Percentiles rank a stretch among this genome's conserved stretches.
phyloP scores from a whole-genome alignment of 2,329 filamentous ascomycete species.

The Alternaria ventricosa region DNA sequence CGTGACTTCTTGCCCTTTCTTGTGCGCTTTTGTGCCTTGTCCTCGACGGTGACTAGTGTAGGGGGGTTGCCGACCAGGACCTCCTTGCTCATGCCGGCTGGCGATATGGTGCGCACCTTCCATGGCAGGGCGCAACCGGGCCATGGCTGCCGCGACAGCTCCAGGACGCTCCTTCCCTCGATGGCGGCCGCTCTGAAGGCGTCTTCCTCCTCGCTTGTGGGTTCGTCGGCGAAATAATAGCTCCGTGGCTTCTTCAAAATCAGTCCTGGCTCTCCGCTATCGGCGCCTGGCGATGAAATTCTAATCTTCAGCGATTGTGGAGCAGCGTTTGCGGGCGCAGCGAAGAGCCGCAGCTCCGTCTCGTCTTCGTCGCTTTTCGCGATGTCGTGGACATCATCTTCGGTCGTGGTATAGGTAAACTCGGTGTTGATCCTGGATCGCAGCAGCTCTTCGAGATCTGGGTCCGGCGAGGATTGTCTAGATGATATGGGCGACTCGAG shows the following conservation, averaged over 20 bases:
- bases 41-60: slow-evolving; percentile 26
- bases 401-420: slow-evolving; percentile 31
- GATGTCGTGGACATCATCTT: slow-evolving; percentile 4
- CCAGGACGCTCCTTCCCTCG: slow-evolving; percentile 35
- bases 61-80: slow-evolving; percentile 41
- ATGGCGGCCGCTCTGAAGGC: slow-evolving; percentile 36
- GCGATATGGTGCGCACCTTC: slow-evolving; percentile 41
- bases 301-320: slow-evolving; percentile 39
- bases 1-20: slow-evolving; percentile 46
- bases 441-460: slow-evolving; percentile 38
- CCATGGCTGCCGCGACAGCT: slow-evolving; percentile 41
- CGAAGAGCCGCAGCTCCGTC: slow-evolving; percentile 45
- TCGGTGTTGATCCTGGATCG: slow-evolving; percentile 32
- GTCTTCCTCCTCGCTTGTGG: slow-evolving; percentile 28
- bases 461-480: slow-evolving; percentile 44
- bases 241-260: slow-evolving; percentile 36
- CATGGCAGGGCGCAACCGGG: slow-evolving; percentile 45
- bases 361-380: slow-evolving; percentile 35
- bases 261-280: slow-evolving; percentile 34
- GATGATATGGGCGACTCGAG: slow-evolving; percentile 44
- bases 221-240: slow-evolving; percentile 45
- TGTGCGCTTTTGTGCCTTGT: slow-evolving; percentile 32
- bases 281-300: slow-evolving; percentile 38
- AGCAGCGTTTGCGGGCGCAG: slow-evolving; percentile 28
- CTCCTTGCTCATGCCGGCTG: slow-evolving; percentile 38